Conservation (phyloP, 2,329 filamentous ascomycete species). For the Hymenoscyphus fructigenus region DNA sequence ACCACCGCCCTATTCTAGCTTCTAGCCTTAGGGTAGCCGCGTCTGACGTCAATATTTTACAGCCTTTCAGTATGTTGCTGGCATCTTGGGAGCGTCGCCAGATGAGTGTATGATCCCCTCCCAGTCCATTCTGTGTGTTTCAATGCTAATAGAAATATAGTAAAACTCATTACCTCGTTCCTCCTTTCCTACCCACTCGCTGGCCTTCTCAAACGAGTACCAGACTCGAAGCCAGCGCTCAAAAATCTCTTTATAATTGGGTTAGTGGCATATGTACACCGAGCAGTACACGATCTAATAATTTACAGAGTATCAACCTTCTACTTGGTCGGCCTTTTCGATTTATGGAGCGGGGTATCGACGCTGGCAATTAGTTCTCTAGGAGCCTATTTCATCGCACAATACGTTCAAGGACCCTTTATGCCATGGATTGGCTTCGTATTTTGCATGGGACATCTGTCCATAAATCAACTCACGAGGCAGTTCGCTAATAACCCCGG, state of each 20-base stretch:
- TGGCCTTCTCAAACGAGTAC: conserved; percentile 82
- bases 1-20: not conserved
- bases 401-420: conserved; percentile 79
- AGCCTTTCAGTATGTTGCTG: conserved; percentile 62
- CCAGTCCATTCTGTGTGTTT: conserved; percentile 3
- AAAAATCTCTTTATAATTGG: conserved; percentile 88
- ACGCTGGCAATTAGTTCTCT: conserved; percentile 78
- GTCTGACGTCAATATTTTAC: conserved; percentile 31
- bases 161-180: conserved; percentile 91
- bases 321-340: conserved; percentile 90
- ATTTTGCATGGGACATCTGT: conserved; percentile 95
- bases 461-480: conserved; percentile 80
- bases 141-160: conserved; percentile 46
- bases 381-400: conserved; percentile 80
- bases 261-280: conserved; percentile 45
- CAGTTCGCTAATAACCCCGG: conserved; percentile 68
- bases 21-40: conserved; percentile 14
- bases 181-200: conserved; percentile 90
- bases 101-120: conserved; percentile 57
- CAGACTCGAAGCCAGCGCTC: conserved; percentile 75
- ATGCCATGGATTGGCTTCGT: conserved; percentile 98
- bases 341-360: conserved; percentile 80
- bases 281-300: conserved; percentile 18
- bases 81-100: conserved; percentile 58
- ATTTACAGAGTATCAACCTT: conserved; percentile 70